Base-by-base conservation (phyloP, 2,329 filamentous ascomycete genomes). In the Cladophialophora carrionii region DNA sequence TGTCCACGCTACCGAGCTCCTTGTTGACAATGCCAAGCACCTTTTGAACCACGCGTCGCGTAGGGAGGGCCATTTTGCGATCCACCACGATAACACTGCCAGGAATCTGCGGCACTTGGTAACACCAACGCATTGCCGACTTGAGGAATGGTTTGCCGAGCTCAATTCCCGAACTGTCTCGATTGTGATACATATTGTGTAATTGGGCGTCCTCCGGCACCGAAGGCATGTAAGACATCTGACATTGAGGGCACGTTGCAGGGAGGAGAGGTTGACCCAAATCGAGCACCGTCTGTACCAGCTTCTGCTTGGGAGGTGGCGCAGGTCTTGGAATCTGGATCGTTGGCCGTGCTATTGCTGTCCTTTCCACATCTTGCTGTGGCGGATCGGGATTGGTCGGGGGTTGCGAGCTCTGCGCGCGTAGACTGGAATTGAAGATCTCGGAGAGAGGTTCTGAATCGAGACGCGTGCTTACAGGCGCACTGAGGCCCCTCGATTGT, bases 161-260 rank as follows among this genome's bases (percentile, higher is more conserved):
- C 68, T 88, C 85, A 22, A 88, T 82, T 1, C 87, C 87, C 26
- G 84, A 83, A 2, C 82, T 78, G 70, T 87, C 85, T 76, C 85
- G 84, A 41, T 84, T 83, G 73, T 89, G 87, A 70, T 86, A 89
- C 68, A 85, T 87, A 69, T 84, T 83, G 72, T 90, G 87, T 61
- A 89, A 72, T 6, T 81, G 82, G n/a, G 80, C 78, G 70, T 90
- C 87, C 71, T 88, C 86, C 6, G 79, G 76, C 57, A 84, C 84
- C 0, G 86, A 88, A 3, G 86, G 84, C 37, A 86, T 81, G 70
- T 89, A 90, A 60, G 87, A 85, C 87, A 90, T 90, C 0, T 85
- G 84, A 71, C 87, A 90, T 2, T 78, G 79, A 43, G 79, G 78
- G 75, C 87, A 90, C 10, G 82, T 84, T 69, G 83, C 84, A 49